Base-by-base conservation (phyloP, 805 yeast species). In the Zygoascus bituminiphila region DNA sequence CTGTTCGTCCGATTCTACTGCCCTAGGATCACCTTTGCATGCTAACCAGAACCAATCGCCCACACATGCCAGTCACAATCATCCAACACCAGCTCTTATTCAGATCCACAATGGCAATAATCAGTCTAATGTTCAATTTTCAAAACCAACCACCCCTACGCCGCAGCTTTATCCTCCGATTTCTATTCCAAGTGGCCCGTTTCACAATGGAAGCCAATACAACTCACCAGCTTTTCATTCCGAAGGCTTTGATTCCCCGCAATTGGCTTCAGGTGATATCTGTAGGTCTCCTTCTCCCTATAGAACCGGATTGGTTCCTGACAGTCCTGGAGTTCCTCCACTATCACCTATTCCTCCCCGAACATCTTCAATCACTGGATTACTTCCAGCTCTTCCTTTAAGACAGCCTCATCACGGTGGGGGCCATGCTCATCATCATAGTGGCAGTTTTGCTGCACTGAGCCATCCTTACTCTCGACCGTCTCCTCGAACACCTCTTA, bases 211-310 rank as follows among this genome's bases (percentile, higher is more conserved):
- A 29, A 29, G n/a, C 9, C 33, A 29, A 29, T 29, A 29, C 33
- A 12, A 12, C 9, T 36, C 39, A 12, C 39, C 39, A 15, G 39
- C 39, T 15, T 19, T 36, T 4, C 39, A 36, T 12, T 17, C 20
- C 19, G 39, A 36, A 17, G 39, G 39, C 10, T 36, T 36, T 36
- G 39, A 36, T 12, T 36, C 39, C 10, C 39, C 39, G 9, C 39
- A 15, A 17, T 3, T 36, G 5, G 39, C 22, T 12, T 15, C 39
- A 4, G 39, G 39, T 2, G 39, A 36, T 26, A 31, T 36, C 7
- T 33, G 25, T 17, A 29, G 46, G 23, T 15, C 46, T 22, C 40
- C 40, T 31, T 44, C 46, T 12, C 46, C 46, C 10, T 35, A 44
- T 31, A 19, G 20, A 12, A 21, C 46, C 4, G 46, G 35, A 3